Evolutionary conservation across 2,329 filamentous ascomycete species (phyloP), one percentile per base, ranked within the genome.

Genomic region (Colletotrichum zoysiae): DNA sequence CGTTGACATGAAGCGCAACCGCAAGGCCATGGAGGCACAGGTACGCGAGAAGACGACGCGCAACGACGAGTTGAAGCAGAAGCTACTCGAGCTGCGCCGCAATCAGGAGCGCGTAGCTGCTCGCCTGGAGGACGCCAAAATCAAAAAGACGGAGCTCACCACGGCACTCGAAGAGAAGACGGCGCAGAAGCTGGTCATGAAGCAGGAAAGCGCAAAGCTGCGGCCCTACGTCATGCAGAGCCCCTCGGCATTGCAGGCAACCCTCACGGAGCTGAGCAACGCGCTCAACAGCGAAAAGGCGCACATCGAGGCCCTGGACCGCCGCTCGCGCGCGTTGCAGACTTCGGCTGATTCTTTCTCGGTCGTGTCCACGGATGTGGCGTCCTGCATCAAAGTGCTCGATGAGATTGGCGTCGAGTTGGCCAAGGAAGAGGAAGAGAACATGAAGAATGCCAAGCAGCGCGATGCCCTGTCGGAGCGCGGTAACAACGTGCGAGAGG

Each of bases 171-270:
- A 95, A 81, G 89, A 93, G 74, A 93, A 91, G 79, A 92, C 91
- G 16, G 89, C 91, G 8, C 85, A 89, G 69, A 91, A 91, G 76
- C 79, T 97, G 75, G 88, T 90, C 62, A 87, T 93, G 57, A 90
- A 93, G 78, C 93, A 96, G 79, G 96, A 98, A 81, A 94, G 93
- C 76, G 89, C 92, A 67, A 98, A 98, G 82, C 84, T 99, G 71
- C 90, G 93, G 67, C 96, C 96, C 16, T 99, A 99, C 80, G 94
- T 96, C 53, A 89, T 95, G 69, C 94, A 98, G 79, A 97, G 93
- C 77, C 94, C 95, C 0, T 92, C 91, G 2, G 91, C 91, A 20
- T 87, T 99, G 38, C 95, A 98, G 81, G 89, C 92, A 42, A 92
- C 92, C 56, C 85, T 99, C 67, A 89, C 92, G 3, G 95, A 98